Percentiles rank a stretch among this genome's conserved stretches.
Evolutionary conservation across 176 grass and related monocot species (phyloP).

Genomic region (Carex cristatella): DNA sequence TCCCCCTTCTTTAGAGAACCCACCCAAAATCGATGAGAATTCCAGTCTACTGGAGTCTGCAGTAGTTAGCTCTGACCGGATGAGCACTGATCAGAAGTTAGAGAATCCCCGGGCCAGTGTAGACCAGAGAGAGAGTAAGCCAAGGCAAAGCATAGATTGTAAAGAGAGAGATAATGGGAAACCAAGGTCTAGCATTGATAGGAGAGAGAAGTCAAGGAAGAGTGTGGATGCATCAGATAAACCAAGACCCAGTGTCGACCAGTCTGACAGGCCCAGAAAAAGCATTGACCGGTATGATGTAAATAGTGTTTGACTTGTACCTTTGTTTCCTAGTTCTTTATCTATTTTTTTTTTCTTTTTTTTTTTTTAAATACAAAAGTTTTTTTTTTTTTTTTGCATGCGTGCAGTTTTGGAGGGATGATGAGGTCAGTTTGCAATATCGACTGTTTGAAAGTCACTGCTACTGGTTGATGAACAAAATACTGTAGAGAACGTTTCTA

Average conservation of each 20-base stretch:
- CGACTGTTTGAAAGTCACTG: slow-evolving; percentile 92
- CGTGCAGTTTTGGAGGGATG: slow-evolving; percentile 85
- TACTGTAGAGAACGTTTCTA: slow-evolving; percentile 38
- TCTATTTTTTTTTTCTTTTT: no score
- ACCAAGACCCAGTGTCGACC: slow-evolving; percentile 63
- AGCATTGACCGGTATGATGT: slow-evolving; percentile 81
- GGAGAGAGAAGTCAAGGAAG: slow-evolving; percentile 62
- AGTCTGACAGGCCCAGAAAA: slow-evolving; percentile 80
- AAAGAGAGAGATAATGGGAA: slow-evolving; percentile 64
- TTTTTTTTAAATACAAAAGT: not conserved
- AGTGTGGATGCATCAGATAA: slow-evolving; percentile 64
- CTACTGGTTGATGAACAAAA: slow-evolving; percentile 48
- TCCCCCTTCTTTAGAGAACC: slow-evolving; percentile 21
- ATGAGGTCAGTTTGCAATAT: slow-evolving; percentile 94
- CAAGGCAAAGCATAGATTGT: slow-evolving; percentile 60
- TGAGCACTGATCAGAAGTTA: slow-evolving; percentile 33
- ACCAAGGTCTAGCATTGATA: slow-evolving; percentile 59
- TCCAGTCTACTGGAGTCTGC: not conserved
- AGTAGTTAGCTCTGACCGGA: not conserved
- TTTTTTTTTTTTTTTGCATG: not conserved
- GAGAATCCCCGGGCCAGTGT: slow-evolving; percentile 28
- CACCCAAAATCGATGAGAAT: not conserved
- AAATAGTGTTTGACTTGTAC: not conserved
- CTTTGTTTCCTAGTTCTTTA: not conserved
- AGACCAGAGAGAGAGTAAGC: slow-evolving; percentile 34